Percentiles rank a stretch among this genome's conserved stretches.
Evolutionary conservation across 257 asterid species (phyloP).

Genomic region (Przewalskia tangutica): DNA sequence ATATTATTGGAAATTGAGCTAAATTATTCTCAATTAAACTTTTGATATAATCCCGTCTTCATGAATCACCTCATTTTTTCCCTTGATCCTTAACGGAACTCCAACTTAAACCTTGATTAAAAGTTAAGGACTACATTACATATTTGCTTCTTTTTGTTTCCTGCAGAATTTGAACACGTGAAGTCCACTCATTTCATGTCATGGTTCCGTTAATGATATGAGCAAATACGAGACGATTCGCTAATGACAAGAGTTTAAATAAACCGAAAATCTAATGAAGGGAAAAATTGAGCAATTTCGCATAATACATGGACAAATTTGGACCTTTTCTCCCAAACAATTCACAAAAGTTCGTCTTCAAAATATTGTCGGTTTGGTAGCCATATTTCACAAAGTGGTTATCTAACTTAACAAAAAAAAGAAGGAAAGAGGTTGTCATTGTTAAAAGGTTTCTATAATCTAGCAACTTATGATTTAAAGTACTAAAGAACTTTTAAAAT

Average conservation of each 20-base stretch:
- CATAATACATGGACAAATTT: not conserved
- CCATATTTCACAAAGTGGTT: not conserved
- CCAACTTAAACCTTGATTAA: not conserved
- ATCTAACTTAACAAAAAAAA: not conserved
- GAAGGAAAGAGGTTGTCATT: not conserved
- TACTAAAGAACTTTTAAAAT: too few relatives aligned
- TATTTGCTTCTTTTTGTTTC: not conserved
- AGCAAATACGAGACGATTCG: not conserved
- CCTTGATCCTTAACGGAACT: not conserved
- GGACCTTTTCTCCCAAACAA: too few relatives aligned
- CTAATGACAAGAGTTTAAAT: not conserved
- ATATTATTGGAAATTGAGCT: not conserved
- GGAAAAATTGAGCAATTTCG: not conserved
- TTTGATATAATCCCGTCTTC: not conserved
- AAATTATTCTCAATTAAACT: not conserved
- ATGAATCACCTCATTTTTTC: not conserved
- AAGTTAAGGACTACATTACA: not conserved
- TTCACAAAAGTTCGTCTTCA: too few relatives aligned
- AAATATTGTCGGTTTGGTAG: too few relatives aligned
- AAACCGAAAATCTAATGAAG: not conserved
- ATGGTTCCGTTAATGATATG: not conserved
- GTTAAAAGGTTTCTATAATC: too few relatives aligned
- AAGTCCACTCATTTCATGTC: not conserved
- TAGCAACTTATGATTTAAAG: too few relatives aligned
- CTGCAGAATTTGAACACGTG: not conserved